Evolutionary conservation across 345 rosid species (phyloP).

Genomic region (Psidium friedrichsthalianum): DNA sequence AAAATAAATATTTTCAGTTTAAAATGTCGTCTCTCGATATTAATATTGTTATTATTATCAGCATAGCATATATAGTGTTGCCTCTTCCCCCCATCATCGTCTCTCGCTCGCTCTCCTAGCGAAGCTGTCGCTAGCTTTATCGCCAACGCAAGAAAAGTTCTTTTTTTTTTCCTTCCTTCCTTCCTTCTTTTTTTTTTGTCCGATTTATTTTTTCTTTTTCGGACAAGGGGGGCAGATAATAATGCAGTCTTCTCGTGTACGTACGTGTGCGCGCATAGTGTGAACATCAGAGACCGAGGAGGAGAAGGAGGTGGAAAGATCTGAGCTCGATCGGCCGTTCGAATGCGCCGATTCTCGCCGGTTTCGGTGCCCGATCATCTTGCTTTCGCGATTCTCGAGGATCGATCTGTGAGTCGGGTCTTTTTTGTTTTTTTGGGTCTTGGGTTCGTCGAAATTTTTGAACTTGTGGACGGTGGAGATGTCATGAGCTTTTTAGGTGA

Average conservation of each 20-base stretch:
- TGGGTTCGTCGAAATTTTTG: constrained; percentile 1
- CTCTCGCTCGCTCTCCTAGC: neutral
- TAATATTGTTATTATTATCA: neutral
- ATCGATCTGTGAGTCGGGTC: constrained; percentile 43
- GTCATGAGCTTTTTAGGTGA: constrained; percentile 11
- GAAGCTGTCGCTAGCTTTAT: constrained; percentile 9
- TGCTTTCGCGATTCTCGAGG: constrained; percentile 8
- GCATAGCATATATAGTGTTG: neutral
- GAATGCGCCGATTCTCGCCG: constrained; percentile 3
- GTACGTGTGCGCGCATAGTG: neutral
- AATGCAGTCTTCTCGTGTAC: constrained; percentile 2
- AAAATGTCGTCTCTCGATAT: neutral
- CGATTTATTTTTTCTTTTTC: neutral
- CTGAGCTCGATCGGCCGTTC: constrained; percentile 3
- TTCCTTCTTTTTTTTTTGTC: neutral
- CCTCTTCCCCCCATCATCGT: neutral
- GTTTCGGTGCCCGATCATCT: constrained; percentile 26
- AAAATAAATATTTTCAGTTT: neutral
- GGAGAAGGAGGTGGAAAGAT: neutral
- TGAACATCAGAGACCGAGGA: neutral
- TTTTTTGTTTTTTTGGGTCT: neutral
- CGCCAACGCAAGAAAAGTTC: constrained; percentile 1
- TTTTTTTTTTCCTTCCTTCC: neutral
- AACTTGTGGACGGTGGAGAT: neutral
- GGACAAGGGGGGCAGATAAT: neutral